phyloP scores from a whole-genome alignment of 352 stramenopile genomes.

The Phytopythium ostracodes region DNA sequence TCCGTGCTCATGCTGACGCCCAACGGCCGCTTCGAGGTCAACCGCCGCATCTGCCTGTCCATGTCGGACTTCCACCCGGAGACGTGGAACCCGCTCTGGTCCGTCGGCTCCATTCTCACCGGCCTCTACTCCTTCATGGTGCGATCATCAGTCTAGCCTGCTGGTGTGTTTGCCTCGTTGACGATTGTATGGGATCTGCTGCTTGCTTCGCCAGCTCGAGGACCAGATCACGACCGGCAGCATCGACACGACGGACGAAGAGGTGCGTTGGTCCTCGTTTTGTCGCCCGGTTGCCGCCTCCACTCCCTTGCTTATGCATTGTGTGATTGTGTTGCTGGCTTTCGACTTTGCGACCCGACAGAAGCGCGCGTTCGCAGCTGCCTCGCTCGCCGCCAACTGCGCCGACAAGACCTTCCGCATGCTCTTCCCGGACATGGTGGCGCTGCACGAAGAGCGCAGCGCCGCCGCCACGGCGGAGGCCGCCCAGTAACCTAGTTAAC shows the following conservation, averaged over 20 bases:
- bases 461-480: not conserved
- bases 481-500: not conserved
- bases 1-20: constrained; percentile 93
- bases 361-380: constrained; percentile 67
- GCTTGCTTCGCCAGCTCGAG: constrained; percentile 30
- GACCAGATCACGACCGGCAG: constrained; percentile 84
- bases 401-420: constrained; percentile 75
- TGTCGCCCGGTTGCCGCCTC: not conserved
- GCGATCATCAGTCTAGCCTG: constrained; percentile 6
- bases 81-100: constrained; percentile 96
- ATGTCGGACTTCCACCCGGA: constrained; percentile 96
- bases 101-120: constrained; percentile 92
- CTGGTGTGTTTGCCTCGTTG: not conserved
- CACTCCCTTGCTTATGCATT: not conserved
- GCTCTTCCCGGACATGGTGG: constrained; percentile 85
- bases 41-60: constrained; percentile 89
- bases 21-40: constrained; percentile 92
- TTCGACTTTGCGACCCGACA: constrained; percentile 9
- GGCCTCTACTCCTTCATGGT: constrained; percentile 95
- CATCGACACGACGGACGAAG: constrained; percentile 71
- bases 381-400: constrained; percentile 77
- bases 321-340: not conserved
- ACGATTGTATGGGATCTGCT: not conserved
- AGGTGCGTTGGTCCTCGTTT: constrained; percentile 25
- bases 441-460: constrained; percentile 28